A percentile compares a stretch with the other conserved stretches of the same genome.
Evolutionary conservation across 345 rosid genomes (phyloP).

Genomic region (Turnera subulata): DNA sequence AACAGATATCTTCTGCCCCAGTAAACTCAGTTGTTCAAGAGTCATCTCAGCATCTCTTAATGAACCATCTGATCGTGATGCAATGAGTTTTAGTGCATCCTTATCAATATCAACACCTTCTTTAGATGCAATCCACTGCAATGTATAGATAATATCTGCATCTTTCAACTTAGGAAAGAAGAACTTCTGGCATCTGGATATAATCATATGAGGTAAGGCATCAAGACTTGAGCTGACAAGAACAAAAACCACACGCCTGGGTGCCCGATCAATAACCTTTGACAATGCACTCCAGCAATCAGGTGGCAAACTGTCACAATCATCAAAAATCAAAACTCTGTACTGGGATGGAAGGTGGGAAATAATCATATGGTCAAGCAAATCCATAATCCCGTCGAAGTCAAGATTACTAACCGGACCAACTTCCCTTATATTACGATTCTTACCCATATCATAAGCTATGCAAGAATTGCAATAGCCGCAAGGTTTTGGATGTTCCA

Average conservation of each 20-base stretch:
- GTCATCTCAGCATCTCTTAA: constrained; percentile 97
- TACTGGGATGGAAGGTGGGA: constrained; percentile 54
- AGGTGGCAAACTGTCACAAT: constrained; percentile 69
- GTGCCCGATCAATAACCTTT: constrained; percentile 76
- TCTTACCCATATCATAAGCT: constrained; percentile 70
- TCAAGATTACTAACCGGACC: constrained; percentile 78
- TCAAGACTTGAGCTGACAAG: constrained; percentile 89
- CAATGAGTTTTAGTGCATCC: constrained; percentile 84
- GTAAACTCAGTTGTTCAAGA: constrained; percentile 83
- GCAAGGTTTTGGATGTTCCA: constrained; percentile 73
- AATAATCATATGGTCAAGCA: constrained; percentile 57
- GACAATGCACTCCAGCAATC: constrained; percentile 84
- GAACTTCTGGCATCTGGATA: constrained; percentile 95
- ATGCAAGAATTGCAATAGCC: constrained; percentile 73
- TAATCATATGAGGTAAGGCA: constrained; percentile 81
- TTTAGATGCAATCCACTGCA: constrained; percentile 71
- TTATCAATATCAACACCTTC: constrained; percentile 69
- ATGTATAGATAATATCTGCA: constrained; percentile 67
- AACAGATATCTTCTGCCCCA: constrained; percentile 81
- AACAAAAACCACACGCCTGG: constrained; percentile 70
- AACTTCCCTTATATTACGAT: constrained; percentile 60
- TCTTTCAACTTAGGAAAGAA: constrained; percentile 93
- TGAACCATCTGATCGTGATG: constrained; percentile 96
- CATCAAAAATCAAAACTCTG: constrained; percentile 73
- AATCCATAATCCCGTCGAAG: constrained; percentile 62